These are phyloP conservation scores for Vickermania spadyakhi DNA, from an alignment of 208 protist genomes.

Conservation along the genomic window DNA sequence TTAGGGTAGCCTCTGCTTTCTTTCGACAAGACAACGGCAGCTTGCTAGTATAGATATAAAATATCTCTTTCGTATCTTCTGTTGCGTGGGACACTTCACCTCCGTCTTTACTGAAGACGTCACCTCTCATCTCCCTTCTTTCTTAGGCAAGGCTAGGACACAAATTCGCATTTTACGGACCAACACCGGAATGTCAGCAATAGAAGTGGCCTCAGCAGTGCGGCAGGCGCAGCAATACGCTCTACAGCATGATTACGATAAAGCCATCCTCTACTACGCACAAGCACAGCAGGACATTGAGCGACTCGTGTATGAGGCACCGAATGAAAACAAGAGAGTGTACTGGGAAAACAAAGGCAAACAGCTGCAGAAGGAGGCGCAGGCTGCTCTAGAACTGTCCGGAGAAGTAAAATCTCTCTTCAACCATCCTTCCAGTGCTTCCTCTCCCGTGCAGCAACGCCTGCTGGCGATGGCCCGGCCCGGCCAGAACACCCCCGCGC, in stretches of 20 bases:
- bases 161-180: too few relatives aligned
- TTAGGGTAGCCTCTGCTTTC: too few relatives aligned
- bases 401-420: background rate
- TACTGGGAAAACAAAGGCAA: background rate
- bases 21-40: too few relatives aligned
- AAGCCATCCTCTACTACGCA: conserved; percentile 43
- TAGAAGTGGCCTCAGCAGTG: conserved; percentile 31
- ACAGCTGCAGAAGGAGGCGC: background rate
- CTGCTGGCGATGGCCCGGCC: background rate
- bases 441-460: background rate
- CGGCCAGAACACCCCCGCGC: background rate
- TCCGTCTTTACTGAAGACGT: too few relatives aligned
- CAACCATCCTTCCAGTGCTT: too few relatives aligned
- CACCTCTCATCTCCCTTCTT: too few relatives aligned
- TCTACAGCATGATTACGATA: conserved; percentile 58
- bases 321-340: background rate
- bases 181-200: conserved; percentile 4
- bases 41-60: too few relatives aligned
- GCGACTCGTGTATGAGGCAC: background rate
- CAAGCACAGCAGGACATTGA: conserved; percentile 35
- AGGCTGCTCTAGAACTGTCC: background rate
- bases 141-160: too few relatives aligned
- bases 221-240: conserved; percentile 49
- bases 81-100: too few relatives aligned
- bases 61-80: too few relatives aligned